Conservation (phyloP, 2,329 filamentous ascomycete species). For the Alternaria brassicae region DNA sequence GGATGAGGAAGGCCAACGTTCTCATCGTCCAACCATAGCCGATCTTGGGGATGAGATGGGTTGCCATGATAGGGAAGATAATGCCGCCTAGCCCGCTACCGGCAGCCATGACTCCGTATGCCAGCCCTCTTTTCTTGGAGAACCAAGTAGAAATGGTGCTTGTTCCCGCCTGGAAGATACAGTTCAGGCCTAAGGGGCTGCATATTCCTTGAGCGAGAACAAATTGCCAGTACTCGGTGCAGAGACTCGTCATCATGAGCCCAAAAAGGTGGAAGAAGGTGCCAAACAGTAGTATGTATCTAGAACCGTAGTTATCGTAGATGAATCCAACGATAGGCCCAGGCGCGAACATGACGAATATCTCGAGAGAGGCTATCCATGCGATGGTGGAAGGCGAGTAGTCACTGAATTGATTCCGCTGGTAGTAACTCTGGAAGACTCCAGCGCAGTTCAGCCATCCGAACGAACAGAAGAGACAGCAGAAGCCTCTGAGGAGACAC, state of each 20-base stretch:
- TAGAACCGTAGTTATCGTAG: conserved; percentile 69
- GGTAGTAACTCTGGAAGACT: conserved; percentile 58
- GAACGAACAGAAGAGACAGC: conserved; percentile 46
- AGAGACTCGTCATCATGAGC: conserved; percentile 69
- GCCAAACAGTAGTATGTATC: conserved; percentile 61
- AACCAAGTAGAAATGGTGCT: conserved; percentile 56
- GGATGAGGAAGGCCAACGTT: conserved; percentile 65
- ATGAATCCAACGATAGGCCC: conserved; percentile 69
- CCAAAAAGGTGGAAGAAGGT: conserved; percentile 66
- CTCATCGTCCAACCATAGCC: conserved; percentile 68
- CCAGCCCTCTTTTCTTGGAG: conserved; percentile 58
- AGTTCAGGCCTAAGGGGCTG: conserved; percentile 60
- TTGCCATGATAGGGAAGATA: conserved; percentile 68
- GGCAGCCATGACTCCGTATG: conserved; percentile 59
- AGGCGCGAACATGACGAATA: conserved; percentile 59
- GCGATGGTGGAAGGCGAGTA: conserved; percentile 52
- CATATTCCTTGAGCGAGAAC: conserved; percentile 62
- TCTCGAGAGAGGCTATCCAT: conserved; percentile 56
- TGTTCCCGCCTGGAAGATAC: conserved; percentile 61
- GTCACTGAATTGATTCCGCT: conserved; percentile 50
- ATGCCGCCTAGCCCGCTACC: conserved; percentile 63
- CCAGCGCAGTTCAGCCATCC: conserved; percentile 56
- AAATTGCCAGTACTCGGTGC: conserved; percentile 62
- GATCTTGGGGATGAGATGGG: conserved; percentile 60
- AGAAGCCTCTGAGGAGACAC: conserved; percentile 36